Conservation (phyloP, 179 eudicot species). For the Spergularia azorica region DNA sequence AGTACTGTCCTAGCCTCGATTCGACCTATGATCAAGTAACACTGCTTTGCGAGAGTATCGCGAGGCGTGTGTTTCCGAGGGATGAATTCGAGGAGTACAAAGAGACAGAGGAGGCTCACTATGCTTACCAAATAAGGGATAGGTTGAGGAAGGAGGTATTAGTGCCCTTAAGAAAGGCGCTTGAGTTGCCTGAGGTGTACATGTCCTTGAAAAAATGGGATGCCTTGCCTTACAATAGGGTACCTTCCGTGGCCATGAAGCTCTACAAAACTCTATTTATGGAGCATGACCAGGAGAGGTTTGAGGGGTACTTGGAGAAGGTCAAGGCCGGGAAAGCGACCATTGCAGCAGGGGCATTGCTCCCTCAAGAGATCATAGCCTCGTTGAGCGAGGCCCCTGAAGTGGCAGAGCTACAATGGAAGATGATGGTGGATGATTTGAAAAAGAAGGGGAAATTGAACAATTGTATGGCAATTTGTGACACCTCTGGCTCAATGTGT, state of each 20-base stretch:
- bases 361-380: conserved; percentile 50
- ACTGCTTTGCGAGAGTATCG: conserved; percentile 45
- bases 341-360: conserved; percentile 57
- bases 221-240: conserved; percentile 45
- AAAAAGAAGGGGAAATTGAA: conserved; percentile 39
- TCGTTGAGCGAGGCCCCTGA: conserved; percentile 25
- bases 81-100: conserved; percentile 30
- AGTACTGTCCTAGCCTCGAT: conserved; percentile 57
- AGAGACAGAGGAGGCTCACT: conserved; percentile 42
- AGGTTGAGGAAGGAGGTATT: conserved; percentile 54
- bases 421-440: conserved; percentile 54
- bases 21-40: conserved; percentile 41
- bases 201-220: conserved; percentile 45
- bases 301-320: conserved; percentile 33
- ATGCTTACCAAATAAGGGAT: conserved; percentile 40
- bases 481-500: conserved; percentile 48
- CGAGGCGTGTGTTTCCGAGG: conserved; percentile 42
- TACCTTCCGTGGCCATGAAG: conserved; percentile 59
- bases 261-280: conserved; percentile 34
- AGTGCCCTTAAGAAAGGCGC: conserved; percentile 43
- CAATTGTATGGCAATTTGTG: conserved; percentile 48
- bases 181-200: conserved; percentile 55
- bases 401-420: conserved; percentile 61
- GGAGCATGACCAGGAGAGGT: conserved; percentile 42
- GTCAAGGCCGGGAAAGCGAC: conserved; percentile 47